Conservation (phyloP, 257 asterid genomes). For the Solanum pinnatisectum region DNA sequence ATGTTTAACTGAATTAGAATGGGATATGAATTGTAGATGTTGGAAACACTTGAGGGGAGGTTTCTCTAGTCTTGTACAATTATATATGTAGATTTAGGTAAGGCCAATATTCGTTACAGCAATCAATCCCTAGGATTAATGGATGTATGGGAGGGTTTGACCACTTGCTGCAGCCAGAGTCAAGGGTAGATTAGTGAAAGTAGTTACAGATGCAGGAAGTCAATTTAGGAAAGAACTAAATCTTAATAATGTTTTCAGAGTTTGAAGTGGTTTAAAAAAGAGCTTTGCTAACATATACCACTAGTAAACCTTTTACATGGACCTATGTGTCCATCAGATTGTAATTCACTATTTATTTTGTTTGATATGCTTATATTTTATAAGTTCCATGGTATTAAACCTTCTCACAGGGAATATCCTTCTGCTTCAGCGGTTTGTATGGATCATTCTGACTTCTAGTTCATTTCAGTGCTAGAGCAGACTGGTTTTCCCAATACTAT, state of each 20-base stretch:
- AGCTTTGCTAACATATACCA: not conserved
- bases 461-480: not conserved
- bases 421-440: not conserved
- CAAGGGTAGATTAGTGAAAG: not conserved
- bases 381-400: not conserved
- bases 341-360: not conserved
- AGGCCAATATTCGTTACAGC: not conserved
- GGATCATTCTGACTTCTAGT: not conserved
- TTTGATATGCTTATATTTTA: not conserved
- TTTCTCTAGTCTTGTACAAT: not conserved
- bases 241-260: not conserved
- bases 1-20: not conserved
- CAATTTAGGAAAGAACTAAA: not conserved
- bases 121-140: not conserved
- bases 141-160: not conserved
- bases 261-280: not conserved
- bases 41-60: not conserved
- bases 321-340: not conserved
- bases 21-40: not conserved
- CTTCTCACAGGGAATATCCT: not conserved
- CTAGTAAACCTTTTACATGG: not conserved
- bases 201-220: not conserved
- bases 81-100: not conserved
- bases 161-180: not conserved
- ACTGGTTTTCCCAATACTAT: not conserved